These are phyloP conservation scores for Obelidium mucronatum DNA, from an alignment of 192 early-diverging fungal genomes.

Conservation along the genomic window DNA sequence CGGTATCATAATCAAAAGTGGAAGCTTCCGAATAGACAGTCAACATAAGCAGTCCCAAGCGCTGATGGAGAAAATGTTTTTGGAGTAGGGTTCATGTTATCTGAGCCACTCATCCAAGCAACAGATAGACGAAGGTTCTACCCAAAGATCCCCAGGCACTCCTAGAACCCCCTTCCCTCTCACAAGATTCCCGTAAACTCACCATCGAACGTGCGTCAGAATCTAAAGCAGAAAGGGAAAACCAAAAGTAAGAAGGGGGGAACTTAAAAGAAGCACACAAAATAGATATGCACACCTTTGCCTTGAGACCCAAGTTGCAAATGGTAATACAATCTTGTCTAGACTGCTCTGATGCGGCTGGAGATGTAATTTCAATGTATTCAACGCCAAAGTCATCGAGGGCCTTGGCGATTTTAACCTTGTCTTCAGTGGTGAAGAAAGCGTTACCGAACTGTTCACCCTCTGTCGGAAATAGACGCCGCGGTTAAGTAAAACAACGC, in stretches of 20 bases:
- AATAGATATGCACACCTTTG: constrained; percentile 67
- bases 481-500: not conserved
- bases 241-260: not conserved
- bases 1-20: too few relatives aligned
- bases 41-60: too few relatives aligned
- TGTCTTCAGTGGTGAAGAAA: constrained; percentile 97
- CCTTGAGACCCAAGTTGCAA: constrained; percentile 91
- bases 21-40: too few relatives aligned
- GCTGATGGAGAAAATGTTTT: too few relatives aligned
- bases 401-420: constrained; percentile 98
- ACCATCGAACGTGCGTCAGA: constrained; percentile 44
- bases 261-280: too few relatives aligned
- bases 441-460: constrained; percentile 99
- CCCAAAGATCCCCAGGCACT: too few relatives aligned
- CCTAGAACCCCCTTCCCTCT: too few relatives aligned
- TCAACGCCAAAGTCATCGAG: constrained; percentile 98
- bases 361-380: constrained; percentile 97
- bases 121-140: too few relatives aligned
- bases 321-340: constrained; percentile 91
- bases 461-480: constrained; percentile 71
- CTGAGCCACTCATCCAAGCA: too few relatives aligned
- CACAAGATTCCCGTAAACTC: too few relatives aligned
- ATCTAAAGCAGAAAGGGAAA: constrained; percentile 7
- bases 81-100: too few relatives aligned
- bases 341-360: constrained; percentile 97